These are phyloP conservation scores for Cladosporium halotolerans DNA, from an alignment of 2,329 filamentous ascomycete species.

Conservation along the genomic window DNA sequence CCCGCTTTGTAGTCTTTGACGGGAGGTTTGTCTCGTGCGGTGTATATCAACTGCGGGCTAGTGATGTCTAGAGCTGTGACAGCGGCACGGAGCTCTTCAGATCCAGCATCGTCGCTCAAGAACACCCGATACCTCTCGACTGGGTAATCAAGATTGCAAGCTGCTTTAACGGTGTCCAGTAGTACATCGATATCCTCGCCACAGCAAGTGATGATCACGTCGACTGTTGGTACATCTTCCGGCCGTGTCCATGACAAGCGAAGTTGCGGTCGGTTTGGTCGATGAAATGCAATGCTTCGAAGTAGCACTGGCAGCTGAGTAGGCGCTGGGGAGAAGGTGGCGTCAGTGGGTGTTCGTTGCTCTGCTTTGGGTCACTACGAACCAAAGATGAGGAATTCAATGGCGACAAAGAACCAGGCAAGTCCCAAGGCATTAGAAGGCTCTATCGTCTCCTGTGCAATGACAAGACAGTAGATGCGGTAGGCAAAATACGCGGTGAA, in stretches of 20 bases:
- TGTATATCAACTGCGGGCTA: constrained; percentile 36
- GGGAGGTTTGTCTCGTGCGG: constrained; percentile 40
- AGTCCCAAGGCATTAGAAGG: constrained; percentile 6
- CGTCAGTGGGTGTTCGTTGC: background rate
- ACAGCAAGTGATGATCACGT: constrained; percentile 41
- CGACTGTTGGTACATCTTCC: constrained; percentile 34
- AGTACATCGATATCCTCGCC: constrained; percentile 39
- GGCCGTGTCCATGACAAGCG: background rate
- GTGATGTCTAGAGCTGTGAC: constrained; percentile 31
- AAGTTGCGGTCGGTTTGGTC: constrained; percentile 3
- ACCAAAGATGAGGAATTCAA: constrained; percentile 10
- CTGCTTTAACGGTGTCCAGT: constrained; percentile 35
- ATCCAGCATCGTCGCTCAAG: constrained; percentile 36
- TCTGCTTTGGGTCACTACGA: background rate
- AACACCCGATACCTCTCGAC: constrained; percentile 33
- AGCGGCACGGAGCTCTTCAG: constrained; percentile 29
- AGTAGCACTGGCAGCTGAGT: constrained; percentile 7
- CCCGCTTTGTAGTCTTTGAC: constrained; percentile 49
- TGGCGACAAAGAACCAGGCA: constrained; percentile 7
- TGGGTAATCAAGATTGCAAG: constrained; percentile 37
- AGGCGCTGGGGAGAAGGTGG: background rate
- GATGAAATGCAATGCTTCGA: constrained; percentile 1
- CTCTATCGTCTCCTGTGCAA: constrained; percentile 1
- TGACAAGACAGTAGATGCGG: constrained; percentile 7
- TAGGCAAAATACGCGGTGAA: constrained; percentile 10